Percentiles rank a stretch among this genome's conserved stretches.
Conservation (phyloP, 2,329 filamentous ascomycete species). For the Aspergillus caelatus region DNA sequence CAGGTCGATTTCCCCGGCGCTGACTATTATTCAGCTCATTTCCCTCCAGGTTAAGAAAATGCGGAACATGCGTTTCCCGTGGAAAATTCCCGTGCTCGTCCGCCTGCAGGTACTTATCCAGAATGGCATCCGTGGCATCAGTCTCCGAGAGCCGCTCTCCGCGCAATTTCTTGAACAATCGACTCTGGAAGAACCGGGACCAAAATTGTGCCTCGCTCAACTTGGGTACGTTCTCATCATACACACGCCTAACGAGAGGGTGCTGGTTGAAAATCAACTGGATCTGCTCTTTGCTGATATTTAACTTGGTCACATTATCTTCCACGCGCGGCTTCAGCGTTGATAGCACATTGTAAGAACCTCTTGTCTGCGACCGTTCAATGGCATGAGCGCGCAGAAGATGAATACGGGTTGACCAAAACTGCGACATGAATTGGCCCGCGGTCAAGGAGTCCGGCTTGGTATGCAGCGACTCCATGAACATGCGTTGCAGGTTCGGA, state of each 20-base stretch:
- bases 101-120: slow-evolving; percentile 82
- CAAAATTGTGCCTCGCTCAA: slow-evolving; percentile 82
- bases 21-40: slow-evolving; percentile 96
- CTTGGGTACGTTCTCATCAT: slow-evolving; percentile 89
- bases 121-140: slow-evolving; percentile 74
- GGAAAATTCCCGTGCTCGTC: slow-evolving; percentile 61
- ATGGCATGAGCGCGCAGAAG: slow-evolving; percentile 88
- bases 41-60: slow-evolving; percentile 88
- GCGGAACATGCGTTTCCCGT: slow-evolving; percentile 69
- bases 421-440: slow-evolving; percentile 83
- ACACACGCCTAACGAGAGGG: slow-evolving; percentile 83
- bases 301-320: slow-evolving; percentile 75
- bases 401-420: slow-evolving; percentile 89
- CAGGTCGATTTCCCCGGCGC: slow-evolving; percentile 81
- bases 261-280: slow-evolving; percentile 92
- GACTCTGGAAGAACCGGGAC: slow-evolving; percentile 90
- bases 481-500: slow-evolving; percentile 74
- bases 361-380: slow-evolving; percentile 81
- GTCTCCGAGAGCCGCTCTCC: slow-evolving; percentile 82
- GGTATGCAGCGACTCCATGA: slow-evolving; percentile 78
- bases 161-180: slow-evolving; percentile 85
- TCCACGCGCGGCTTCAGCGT: slow-evolving; percentile 80
- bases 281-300: slow-evolving; percentile 88
- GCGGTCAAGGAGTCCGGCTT: slow-evolving; percentile 84
- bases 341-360: slow-evolving; percentile 91